Conservation (phyloP, 108 stramenopile genomes). For the Discostella stelligeroides region DNA sequence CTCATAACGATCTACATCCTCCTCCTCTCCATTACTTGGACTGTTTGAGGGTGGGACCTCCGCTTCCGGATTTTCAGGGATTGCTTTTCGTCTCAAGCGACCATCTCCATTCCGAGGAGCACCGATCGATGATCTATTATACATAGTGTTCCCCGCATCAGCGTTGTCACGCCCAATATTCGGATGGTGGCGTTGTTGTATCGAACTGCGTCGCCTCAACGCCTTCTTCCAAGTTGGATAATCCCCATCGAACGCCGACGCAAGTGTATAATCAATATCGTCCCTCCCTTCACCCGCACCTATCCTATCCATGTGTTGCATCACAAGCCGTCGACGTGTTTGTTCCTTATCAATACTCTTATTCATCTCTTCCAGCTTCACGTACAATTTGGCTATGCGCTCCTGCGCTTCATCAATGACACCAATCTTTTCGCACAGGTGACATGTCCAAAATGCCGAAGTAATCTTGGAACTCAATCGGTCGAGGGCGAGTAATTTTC, state of each 20-base stretch:
- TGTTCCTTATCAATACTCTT: slow-evolving; percentile 74
- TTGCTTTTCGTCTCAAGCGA: neutral
- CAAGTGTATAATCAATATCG: slow-evolving; percentile 88
- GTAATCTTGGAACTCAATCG: slow-evolving; percentile 38
- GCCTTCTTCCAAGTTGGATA: slow-evolving; percentile 41
- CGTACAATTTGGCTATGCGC: slow-evolving; percentile 68
- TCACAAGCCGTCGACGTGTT: slow-evolving; percentile 67
- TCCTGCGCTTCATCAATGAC: slow-evolving; percentile 75
- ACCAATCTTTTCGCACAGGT: slow-evolving; percentile 68
- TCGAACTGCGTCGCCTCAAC: slow-evolving; percentile 20
- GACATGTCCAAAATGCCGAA: slow-evolving; percentile 54
- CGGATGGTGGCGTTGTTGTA: neutral
- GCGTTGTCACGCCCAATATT: neutral
- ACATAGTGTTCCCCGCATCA: slow-evolving; percentile 1
- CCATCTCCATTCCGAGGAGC: slow-evolving; percentile 39
- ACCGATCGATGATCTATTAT: slow-evolving; percentile 38
- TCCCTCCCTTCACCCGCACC: slow-evolving; percentile 72
- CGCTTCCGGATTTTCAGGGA: slow-evolving; percentile 24
- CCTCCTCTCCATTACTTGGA: slow-evolving; percentile 6
- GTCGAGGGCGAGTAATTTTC: slow-evolving; percentile 59
- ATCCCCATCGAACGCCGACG: slow-evolving; percentile 62
- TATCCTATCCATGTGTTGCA: slow-evolving; percentile 86
- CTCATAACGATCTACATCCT: slow-evolving; percentile 5
- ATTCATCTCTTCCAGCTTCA: slow-evolving; percentile 76
- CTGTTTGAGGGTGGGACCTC: slow-evolving; percentile 19